These are phyloP conservation scores for Claviceps digitariae DNA, from an alignment of 2,329 filamentous ascomycete genomes.

Conservation along the genomic window DNA sequence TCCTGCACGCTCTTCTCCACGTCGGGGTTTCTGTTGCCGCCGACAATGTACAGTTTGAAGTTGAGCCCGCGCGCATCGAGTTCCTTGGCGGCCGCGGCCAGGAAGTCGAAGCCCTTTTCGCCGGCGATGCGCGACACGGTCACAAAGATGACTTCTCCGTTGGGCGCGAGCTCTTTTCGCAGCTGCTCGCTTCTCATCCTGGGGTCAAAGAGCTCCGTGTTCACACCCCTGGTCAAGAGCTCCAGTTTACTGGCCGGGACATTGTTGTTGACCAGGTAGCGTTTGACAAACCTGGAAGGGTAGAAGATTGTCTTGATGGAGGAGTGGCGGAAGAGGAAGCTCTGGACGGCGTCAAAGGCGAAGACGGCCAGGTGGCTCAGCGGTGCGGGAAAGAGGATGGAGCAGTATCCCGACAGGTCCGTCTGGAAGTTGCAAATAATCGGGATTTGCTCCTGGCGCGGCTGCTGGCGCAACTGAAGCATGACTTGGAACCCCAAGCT, in stretches of 20 bases:
- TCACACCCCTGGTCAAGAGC: constrained; percentile 50
- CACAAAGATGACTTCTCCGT: constrained; percentile 50
- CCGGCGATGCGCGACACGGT: constrained; percentile 54
- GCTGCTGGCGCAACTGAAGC: constrained; percentile 51
- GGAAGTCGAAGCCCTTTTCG: constrained; percentile 58
- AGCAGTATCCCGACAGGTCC: constrained; percentile 54
- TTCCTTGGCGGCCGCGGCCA: constrained; percentile 40
- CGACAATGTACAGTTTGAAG: constrained; percentile 54
- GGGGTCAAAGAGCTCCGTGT: constrained; percentile 48
- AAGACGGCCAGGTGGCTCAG: constrained; percentile 48
- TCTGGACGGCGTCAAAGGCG: constrained; percentile 49
- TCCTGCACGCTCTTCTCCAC: constrained; percentile 48
- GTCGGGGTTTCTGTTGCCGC: constrained; percentile 50
- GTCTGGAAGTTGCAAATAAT: constrained; percentile 60
- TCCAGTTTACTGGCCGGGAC: constrained; percentile 44
- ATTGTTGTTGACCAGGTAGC: constrained; percentile 44
- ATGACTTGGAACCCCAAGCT: constrained; percentile 59
- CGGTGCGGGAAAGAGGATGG: constrained; percentile 52
- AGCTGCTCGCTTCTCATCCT: constrained; percentile 34
- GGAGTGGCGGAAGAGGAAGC: constrained; percentile 48
- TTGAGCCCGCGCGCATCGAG: constrained; percentile 40
- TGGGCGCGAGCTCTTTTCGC: constrained; percentile 41
- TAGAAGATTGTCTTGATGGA: constrained; percentile 57
- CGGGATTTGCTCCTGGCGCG: constrained; percentile 37
- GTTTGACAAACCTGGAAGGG: constrained; percentile 47